Evolutionary conservation across 2,329 filamentous ascomycete species (phyloP).

Genomic region (Neopestalotiopsis rosae): DNA sequence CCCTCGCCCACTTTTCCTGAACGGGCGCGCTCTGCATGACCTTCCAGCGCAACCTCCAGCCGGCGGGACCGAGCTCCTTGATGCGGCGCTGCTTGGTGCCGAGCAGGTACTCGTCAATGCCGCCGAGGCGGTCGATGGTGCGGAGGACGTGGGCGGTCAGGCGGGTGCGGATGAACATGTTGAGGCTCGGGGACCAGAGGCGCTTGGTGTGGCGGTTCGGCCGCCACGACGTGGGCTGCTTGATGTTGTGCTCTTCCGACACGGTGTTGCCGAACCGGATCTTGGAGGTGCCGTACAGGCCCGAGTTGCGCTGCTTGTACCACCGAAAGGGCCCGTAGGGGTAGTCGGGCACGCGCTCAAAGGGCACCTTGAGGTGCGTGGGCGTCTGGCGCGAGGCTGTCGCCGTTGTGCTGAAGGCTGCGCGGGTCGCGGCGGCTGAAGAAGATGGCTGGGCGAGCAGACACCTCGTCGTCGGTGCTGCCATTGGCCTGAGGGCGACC

Average conservation of each 20-base stretch:
- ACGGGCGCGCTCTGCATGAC: constrained; percentile 79
- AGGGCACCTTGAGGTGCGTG: constrained; percentile 45
- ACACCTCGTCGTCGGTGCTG: constrained; percentile 10
- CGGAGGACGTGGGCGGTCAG: constrained; percentile 73
- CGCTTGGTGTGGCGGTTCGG: constrained; percentile 75
- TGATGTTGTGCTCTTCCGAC: constrained; percentile 69
- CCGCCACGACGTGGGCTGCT: constrained; percentile 75
- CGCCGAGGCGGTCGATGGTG: constrained; percentile 83
- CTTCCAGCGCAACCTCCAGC: constrained; percentile 89
- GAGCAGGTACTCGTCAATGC: constrained; percentile 89
- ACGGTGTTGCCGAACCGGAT: constrained; percentile 84
- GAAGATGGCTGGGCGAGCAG: constrained; percentile 12
- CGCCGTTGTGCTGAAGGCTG: constrained; percentile 31
- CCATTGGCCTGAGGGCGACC: constrained; percentile 6
- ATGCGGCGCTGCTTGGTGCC: constrained; percentile 79
- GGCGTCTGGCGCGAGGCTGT: constrained; percentile 31
- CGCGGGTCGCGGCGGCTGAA: constrained; percentile 11
- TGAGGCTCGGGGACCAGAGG: constrained; percentile 68
- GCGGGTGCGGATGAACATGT: constrained; percentile 68
- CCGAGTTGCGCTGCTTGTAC: constrained; percentile 82
- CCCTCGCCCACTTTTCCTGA: constrained; percentile 66
- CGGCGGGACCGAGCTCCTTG: constrained; percentile 85
- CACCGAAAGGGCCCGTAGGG: constrained; percentile 72
- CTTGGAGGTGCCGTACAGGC: constrained; percentile 72
- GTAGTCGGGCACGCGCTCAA: constrained; percentile 62